Conservation (phyloP, 192 early-diverging fungal genomes). For the Chytriomyces hyalinus region DNA sequence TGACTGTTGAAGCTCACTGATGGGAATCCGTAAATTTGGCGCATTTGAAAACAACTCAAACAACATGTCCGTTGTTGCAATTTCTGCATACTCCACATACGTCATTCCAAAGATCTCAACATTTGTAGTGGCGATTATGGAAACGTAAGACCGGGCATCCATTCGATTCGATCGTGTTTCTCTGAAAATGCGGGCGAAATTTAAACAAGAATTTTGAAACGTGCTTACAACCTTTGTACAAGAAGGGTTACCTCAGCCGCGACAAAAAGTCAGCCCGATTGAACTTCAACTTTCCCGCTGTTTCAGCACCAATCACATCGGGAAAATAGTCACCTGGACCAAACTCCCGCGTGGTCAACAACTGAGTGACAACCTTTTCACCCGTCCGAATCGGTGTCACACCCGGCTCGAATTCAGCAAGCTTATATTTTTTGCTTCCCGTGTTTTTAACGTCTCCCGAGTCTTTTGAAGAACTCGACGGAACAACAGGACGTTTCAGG, state of each 20-base stretch:
- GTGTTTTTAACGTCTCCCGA: background rate
- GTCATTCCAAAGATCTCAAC: slow-evolving; percentile 31
- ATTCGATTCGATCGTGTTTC: slow-evolving; percentile 8
- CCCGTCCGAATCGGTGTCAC: background rate
- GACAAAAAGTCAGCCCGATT: slow-evolving; percentile 7
- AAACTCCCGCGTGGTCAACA: slow-evolving; percentile 36
- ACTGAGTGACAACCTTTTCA: slow-evolving; percentile 33
- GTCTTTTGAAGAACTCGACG: background rate
- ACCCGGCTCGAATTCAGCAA: slow-evolving; percentile 19
- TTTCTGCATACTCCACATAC: slow-evolving; percentile 2
- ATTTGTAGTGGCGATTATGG: slow-evolving; percentile 18
- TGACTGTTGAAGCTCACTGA: slow-evolving; percentile 16
- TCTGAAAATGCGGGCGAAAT: background rate
- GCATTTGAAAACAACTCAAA: background rate
- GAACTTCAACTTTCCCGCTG: background rate
- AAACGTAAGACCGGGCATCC: slow-evolving; percentile 25
- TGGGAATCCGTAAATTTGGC: background rate
- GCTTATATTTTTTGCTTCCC: slow-evolving; percentile 18
- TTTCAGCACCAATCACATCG: slow-evolving; percentile 26
- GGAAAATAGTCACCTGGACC: slow-evolving; percentile 38
- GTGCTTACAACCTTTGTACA: no score
- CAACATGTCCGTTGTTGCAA: slow-evolving; percentile 23
- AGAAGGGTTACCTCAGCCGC: slow-evolving; percentile 3
- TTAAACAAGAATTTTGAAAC: background rate
- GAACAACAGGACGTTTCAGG: slow-evolving; percentile 10